Percentiles rank a stretch among this genome's conserved stretches.
Evolutionary conservation across 2,329 filamentous ascomycete species (phyloP).

Genomic region (Fusarium azukiicola): DNA sequence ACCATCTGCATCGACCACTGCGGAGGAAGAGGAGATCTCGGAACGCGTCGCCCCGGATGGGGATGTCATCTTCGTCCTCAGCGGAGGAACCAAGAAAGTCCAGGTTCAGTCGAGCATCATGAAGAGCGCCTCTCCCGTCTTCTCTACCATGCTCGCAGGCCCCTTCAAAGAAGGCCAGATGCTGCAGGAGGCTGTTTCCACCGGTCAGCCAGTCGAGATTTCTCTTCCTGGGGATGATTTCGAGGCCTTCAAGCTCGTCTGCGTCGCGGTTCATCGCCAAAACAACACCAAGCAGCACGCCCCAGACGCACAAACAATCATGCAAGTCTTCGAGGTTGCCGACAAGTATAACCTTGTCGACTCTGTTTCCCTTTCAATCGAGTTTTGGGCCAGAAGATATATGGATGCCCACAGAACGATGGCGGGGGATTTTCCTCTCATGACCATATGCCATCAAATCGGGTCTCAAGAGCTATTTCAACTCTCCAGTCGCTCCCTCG

Average conservation of each 20-base stretch:
- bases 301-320: neutral
- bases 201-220: constrained; percentile 12
- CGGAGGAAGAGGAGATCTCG: neutral
- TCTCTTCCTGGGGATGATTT: constrained; percentile 30
- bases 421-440: neutral
- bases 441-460: neutral
- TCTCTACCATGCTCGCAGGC: constrained; percentile 17
- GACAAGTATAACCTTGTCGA: constrained; percentile 31
- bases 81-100: neutral
- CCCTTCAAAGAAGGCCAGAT: constrained; percentile 28
- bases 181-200: neutral
- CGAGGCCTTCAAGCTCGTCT: constrained; percentile 19
- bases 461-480: neutral
- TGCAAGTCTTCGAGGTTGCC: constrained; percentile 9
- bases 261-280: constrained; percentile 25
- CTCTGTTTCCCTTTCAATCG: constrained; percentile 21
- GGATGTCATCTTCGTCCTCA: constrained; percentile 30
- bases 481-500: neutral
- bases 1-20: neutral
- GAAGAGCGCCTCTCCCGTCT: constrained; percentile 16
- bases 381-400: constrained; percentile 18
- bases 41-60: constrained; percentile 29
- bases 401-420: too few species aligned
- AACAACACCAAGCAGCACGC: neutral
- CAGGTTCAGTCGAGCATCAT: constrained; percentile 32